These are phyloP conservation scores for Triglochin maritima DNA, from an alignment of 106 monocot genomes.

Conservation along the genomic window DNA sequence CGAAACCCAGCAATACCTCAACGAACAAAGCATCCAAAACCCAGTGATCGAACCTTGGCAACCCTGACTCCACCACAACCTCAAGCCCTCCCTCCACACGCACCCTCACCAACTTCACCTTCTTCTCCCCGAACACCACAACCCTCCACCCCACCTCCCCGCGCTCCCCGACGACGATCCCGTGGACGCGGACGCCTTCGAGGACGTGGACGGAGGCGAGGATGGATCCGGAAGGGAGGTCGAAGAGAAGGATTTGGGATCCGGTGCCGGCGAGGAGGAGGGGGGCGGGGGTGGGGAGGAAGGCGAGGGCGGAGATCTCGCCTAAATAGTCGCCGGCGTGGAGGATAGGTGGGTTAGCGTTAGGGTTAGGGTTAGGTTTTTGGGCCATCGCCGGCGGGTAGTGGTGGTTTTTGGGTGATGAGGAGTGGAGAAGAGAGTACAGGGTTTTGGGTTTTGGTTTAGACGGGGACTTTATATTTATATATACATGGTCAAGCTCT, in stretches of 20 bases:
- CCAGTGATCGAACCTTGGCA: constrained; percentile 91
- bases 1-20: constrained; percentile 19
- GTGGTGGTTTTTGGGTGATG: too few relatives aligned
- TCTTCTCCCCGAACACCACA: constrained; percentile 70
- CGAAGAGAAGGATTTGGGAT: constrained; percentile 59
- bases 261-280: constrained; percentile 85
- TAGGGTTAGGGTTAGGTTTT: too few relatives aligned
- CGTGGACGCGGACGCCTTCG: constrained; percentile 74
- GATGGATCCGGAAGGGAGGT: constrained; percentile 28
- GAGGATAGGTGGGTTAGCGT: neutral
- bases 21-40: constrained; percentile 63
- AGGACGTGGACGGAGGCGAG: constrained; percentile 46
- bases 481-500: too few relatives aligned
- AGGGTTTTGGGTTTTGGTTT: too few relatives aligned
- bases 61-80: constrained; percentile 27
- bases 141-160: constrained; percentile 10
- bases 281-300: constrained; percentile 34
- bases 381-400: neutral
- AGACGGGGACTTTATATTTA: too few relatives aligned
- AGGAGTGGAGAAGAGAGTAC: too few relatives aligned
- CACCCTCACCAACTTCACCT: constrained; percentile 49
- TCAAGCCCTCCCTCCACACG: neutral
- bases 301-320: constrained; percentile 81
- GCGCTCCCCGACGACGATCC: constrained; percentile 17
- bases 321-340: constrained; percentile 65